These are phyloP conservation scores for Phytopythium ostracodes DNA, from an alignment of 352 stramenopile species.

Conservation along the genomic window DNA sequence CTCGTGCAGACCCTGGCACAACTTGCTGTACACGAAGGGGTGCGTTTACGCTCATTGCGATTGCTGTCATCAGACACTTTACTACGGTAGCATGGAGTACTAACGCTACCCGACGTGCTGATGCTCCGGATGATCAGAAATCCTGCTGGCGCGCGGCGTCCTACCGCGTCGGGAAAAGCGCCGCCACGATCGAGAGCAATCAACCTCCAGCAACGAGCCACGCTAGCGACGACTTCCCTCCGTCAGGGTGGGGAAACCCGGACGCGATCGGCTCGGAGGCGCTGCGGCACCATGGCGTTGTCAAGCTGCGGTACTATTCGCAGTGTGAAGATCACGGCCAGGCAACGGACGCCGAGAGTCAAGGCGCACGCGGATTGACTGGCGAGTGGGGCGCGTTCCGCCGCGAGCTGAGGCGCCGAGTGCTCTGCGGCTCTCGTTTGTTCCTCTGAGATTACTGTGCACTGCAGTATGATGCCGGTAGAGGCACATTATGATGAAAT, in stretches of 20 bases:
- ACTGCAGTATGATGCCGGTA: neutral
- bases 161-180: constrained; percentile 16
- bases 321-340: neutral
- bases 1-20: constrained; percentile 76
- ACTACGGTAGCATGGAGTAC: no score
- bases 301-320: constrained; percentile 42
- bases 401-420: constrained; percentile 18
- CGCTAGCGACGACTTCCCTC: constrained; percentile 20
- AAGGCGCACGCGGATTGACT: neutral
- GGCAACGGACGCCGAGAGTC: neutral
- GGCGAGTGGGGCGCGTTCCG: constrained; percentile 11
- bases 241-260: constrained; percentile 38
- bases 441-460: constrained; percentile 23
- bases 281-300: constrained; percentile 55
- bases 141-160: constrained; percentile 23
- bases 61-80: no score
- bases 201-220: constrained; percentile 1
- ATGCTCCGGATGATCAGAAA: no score
- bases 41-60: constrained; percentile 19
- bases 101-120: no score
- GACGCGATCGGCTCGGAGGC: constrained; percentile 54
- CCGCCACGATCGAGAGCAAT: neutral
- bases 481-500: neutral
- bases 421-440: constrained; percentile 33
- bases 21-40: constrained; percentile 62